Base-by-base conservation (phyloP, 331 rosid species). In the Telfairia occidentalis region DNA sequence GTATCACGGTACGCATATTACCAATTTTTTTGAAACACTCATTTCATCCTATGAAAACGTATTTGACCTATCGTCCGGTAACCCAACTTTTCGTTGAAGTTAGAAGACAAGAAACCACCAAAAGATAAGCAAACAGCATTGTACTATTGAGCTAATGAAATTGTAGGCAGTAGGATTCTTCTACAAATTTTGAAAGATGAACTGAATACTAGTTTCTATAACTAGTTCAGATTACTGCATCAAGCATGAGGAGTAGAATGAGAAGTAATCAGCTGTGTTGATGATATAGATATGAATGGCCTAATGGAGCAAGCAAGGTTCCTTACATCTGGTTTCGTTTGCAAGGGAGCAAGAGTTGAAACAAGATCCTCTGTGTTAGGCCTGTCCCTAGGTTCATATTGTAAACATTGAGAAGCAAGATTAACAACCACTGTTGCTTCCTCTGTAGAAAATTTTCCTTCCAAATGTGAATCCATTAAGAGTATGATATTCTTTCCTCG, bases 391-490 rank as follows among this genome's bases (percentile, higher is more conserved):
- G 99, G 99, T 82, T 91, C 97, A 85, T 87, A 90, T 84, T 92
- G 97, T 87, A 95, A 78, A 86, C 99, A 95, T 70, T 85, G 88
- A 77, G 97, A 92, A 75, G 97, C 99, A 82, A 91, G 99, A 84
- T 90, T 85, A 74, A 95, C 93, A 48, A 95, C 99, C 46, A 92
- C 88, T 0, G 92, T 89, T 32, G 99, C 97, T 77, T 92, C 97
- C 80, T 90, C 99, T 1, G 88, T 86, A 54, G 93, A 91, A 84
- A 90, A 95, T 77, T 95, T 92, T 26, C 96, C 96, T 87, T 92
- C 99, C 86, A 95, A 82, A 86, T 95, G 96, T 37, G 99, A 92
- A 84, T 95, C 99, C 92, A 89, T 92, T 77, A 95, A 78, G 65
- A 85, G 92, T 86, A 81, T 86, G 87, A 84, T 88, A 78, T 89